These are phyloP conservation scores for Cyclotella baltica DNA, from an alignment of 108 stramenopile species.

Conservation along the genomic window DNA sequence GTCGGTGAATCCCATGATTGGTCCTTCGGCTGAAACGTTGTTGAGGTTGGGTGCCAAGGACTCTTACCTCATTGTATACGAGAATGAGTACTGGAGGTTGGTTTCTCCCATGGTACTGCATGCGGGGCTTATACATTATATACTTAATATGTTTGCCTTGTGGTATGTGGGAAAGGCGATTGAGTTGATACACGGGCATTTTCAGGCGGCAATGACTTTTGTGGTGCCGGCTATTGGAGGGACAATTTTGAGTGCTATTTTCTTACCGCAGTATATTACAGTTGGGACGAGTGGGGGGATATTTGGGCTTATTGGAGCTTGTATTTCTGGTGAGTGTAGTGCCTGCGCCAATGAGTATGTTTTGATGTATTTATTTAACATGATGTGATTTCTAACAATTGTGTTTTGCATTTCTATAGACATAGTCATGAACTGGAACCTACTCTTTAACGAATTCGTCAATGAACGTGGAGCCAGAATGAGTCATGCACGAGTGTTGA, in stretches of 20 bases:
- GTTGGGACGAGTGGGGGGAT: constrained; percentile 95
- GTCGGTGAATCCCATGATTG: constrained; percentile 84
- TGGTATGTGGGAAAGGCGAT: constrained; percentile 92
- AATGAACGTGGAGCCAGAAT: constrained; percentile 74
- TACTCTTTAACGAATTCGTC: constrained; percentile 80
- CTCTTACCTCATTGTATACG: constrained; percentile 86
- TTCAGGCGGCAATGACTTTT: constrained; percentile 72
- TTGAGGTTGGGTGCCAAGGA: constrained; percentile 90
- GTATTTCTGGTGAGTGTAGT: constrained; percentile 58
- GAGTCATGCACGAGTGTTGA: constrained; percentile 73
- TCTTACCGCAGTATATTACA: constrained; percentile 89
- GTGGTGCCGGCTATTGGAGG: constrained; percentile 86
- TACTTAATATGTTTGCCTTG: constrained; percentile 91
- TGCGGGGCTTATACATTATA: constrained; percentile 94
- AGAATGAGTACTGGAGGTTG: constrained; percentile 83
- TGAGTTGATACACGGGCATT: constrained; percentile 87
- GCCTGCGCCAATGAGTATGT: not conserved
- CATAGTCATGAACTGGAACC: constrained; percentile 93
- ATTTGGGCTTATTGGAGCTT: constrained; percentile 93
- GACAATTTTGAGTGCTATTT: constrained; percentile 87
- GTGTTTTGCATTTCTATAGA: constrained; percentile 44
- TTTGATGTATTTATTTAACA: not conserved
- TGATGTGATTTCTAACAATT: not conserved
- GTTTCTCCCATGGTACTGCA: constrained; percentile 92
- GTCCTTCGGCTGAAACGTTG: constrained; percentile 88